Evolutionary conservation across 768 basidiomycete genomes (phyloP).

Genomic region (Boletus tylopilopsis): DNA sequence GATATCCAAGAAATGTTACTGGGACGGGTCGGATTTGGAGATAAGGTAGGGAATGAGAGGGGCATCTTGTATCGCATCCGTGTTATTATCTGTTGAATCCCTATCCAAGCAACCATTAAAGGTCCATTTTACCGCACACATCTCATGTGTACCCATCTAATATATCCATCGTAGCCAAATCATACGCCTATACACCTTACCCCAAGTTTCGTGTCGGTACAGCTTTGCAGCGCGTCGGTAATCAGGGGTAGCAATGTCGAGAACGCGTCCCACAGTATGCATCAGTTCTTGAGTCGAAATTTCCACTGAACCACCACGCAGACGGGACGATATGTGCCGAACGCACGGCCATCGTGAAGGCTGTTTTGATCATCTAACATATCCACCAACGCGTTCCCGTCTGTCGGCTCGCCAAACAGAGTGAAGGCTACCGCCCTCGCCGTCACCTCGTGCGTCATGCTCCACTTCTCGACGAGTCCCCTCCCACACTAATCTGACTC

Average conservation of each 20-base stretch:
- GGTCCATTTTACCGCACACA: background rate
- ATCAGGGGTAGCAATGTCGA: slow-evolving; percentile 91
- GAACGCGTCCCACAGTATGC: slow-evolving; percentile 87
- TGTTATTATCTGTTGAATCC: slow-evolving; percentile 38
- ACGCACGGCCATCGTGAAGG: slow-evolving; percentile 92
- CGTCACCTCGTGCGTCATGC: too few relatives aligned
- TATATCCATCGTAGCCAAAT: slow-evolving; percentile 45
- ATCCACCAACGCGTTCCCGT: too few relatives aligned
- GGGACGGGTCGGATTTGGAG: slow-evolving; percentile 59
- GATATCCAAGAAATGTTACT: slow-evolving; percentile 53
- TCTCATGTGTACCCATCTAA: background rate
- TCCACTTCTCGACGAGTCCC: too few relatives aligned
- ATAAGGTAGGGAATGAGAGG: slow-evolving; percentile 7
- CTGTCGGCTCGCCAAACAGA: too few relatives aligned
- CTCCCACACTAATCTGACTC: too few relatives aligned
- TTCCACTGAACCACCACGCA: too few relatives aligned
- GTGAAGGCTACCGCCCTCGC: too few relatives aligned
- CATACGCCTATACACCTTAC: slow-evolving; percentile 76
- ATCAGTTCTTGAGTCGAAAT: background rate
- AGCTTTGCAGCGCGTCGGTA: slow-evolving; percentile 71
- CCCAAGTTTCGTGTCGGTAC: slow-evolving; percentile 94
- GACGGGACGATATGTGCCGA: slow-evolving; percentile 94
- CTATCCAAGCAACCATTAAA: slow-evolving; percentile 47
- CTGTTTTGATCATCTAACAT: slow-evolving; percentile 38
- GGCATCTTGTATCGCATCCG: background rate